phyloP scores from a whole-genome alignment of 371 early-diverging fungal species.

The Circinella minor region DNA sequence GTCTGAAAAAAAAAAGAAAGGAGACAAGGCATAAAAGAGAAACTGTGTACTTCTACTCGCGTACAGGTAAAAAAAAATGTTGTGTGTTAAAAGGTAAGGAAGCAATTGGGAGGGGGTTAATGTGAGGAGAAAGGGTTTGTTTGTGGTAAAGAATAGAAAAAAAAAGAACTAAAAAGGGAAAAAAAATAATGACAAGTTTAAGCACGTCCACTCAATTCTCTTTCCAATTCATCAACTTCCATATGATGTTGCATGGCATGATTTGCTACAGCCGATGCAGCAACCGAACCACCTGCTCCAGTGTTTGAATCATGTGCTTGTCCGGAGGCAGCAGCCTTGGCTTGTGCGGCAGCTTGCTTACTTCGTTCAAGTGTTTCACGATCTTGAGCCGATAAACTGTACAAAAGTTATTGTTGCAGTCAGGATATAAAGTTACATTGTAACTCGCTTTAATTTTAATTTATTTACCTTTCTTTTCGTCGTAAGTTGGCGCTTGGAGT shows the following conservation, averaged over 20 bases:
- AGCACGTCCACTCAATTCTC: constrained; percentile 59
- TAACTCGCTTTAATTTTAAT: too few relatives aligned
- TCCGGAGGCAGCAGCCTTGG: constrained; percentile 25
- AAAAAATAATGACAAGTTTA: constrained; percentile 15
- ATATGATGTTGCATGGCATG: constrained; percentile 33
- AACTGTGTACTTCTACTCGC: constrained; percentile 11
- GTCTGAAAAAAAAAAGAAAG: background rate
- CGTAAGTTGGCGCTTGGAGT: constrained; percentile 40
- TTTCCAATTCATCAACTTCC: constrained; percentile 66
- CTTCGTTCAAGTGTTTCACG: constrained; percentile 52
- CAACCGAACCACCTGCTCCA: constrained; percentile 30
- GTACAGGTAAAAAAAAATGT: background rate
- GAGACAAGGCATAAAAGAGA: constrained; percentile 1
- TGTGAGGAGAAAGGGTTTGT: background rate
- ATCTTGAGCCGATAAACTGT: constrained; percentile 54
- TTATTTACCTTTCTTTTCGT: constrained; percentile 48
- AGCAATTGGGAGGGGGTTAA: background rate
- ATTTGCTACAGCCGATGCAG: constrained; percentile 31
- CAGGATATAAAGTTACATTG: too few relatives aligned
- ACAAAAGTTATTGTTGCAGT: too few relatives aligned
- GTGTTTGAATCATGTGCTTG: constrained; percentile 22
- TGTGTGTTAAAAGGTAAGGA: too few relatives aligned
- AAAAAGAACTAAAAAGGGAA: background rate
- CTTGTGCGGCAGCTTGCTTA: constrained; percentile 43
- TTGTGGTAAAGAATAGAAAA: background rate